Conservation (phyloP, 148 eudicot genomes). For the Talinum fruticosum region DNA sequence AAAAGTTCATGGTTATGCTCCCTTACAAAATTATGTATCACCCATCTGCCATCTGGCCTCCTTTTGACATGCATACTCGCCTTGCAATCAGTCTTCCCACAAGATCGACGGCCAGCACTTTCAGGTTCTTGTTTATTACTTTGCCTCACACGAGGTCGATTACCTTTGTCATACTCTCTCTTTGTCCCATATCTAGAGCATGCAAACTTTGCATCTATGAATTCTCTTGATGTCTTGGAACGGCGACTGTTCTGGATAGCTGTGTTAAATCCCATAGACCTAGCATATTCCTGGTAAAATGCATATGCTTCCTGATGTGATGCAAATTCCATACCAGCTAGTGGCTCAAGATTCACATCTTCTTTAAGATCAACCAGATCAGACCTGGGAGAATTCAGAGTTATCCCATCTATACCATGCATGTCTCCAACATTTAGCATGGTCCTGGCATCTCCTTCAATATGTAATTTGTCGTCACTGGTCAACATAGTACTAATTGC, state of each 20-base stretch:
- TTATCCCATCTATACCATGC: constrained; percentile 44
- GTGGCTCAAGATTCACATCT: constrained; percentile 78
- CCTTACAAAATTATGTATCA: constrained; percentile 83
- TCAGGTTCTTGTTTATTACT: constrained; percentile 66
- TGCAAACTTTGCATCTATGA: constrained; percentile 97
- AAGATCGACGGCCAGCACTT: constrained; percentile 81
- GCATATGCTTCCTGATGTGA: constrained; percentile 97
- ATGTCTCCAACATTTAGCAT: constrained; percentile 37
- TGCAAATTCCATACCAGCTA: constrained; percentile 89
- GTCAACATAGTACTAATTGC: constrained; percentile 50
- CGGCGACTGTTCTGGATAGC: constrained; percentile 99
- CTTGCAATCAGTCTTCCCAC: constrained; percentile 96
- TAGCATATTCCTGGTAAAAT: constrained; percentile 95
- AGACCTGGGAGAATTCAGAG: constrained; percentile 42
- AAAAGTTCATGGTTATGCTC: constrained; percentile 93
- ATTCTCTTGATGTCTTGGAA: constrained; percentile 94
- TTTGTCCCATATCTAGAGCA: constrained; percentile 97
- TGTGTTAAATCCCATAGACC: constrained; percentile 94
- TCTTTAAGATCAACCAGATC: constrained; percentile 60
- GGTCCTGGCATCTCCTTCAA: constrained; percentile 38
- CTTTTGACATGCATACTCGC: constrained; percentile 99
- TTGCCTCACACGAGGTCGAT: constrained; percentile 76
- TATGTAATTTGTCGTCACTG: constrained; percentile 53
- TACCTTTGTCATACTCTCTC: constrained; percentile 88
- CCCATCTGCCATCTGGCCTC: constrained; percentile 93